Conservation (phyloP, 805 yeast species). For the Cyberlindnera amylophila region DNA sequence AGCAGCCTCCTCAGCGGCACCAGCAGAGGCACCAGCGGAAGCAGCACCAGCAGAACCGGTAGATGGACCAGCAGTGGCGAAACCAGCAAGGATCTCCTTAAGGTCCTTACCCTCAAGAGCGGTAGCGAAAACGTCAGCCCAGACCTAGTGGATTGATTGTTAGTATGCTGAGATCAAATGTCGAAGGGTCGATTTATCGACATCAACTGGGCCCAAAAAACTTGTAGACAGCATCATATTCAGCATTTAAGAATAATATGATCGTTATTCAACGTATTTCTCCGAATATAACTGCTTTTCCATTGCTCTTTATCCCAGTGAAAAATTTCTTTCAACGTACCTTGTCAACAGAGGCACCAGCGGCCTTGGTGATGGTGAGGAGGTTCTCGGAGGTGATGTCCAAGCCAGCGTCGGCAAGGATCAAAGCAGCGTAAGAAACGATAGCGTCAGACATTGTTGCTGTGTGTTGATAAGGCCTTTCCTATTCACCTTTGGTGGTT, state of each 20-base stretch:
- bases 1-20: constrained; percentile 57
- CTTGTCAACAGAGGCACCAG: constrained; percentile 71
- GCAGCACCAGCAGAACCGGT: constrained; percentile 47
- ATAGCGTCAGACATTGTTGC: constrained; percentile 84
- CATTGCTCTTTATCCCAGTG: not conserved
- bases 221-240: too few relatives aligned
- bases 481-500: not conserved
- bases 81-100: constrained; percentile 60
- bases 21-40: constrained; percentile 44
- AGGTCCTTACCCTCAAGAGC: constrained; percentile 79
- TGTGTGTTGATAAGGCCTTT: constrained; percentile 6
- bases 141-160: constrained; percentile 41
- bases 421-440: constrained; percentile 97
- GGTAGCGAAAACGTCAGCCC: constrained; percentile 81
- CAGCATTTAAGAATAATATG: too few relatives aligned
- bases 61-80: constrained; percentile 47
- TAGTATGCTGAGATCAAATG: constrained; percentile 14
- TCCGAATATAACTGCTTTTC: not conserved
- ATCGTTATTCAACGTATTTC: too few relatives aligned
- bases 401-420: constrained; percentile 95
- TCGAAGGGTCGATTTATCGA: too few relatives aligned
- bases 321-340: constrained; percentile 23
- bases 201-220: not conserved
- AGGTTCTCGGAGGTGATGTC: constrained; percentile 87
- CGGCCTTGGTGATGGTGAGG: constrained; percentile 66